Evolutionary conservation across 1,284 basidiomycete genomes (phyloP), one percentile per base, ranked within the genome.

Genomic region (Heterobasidion irregulare): DNA sequence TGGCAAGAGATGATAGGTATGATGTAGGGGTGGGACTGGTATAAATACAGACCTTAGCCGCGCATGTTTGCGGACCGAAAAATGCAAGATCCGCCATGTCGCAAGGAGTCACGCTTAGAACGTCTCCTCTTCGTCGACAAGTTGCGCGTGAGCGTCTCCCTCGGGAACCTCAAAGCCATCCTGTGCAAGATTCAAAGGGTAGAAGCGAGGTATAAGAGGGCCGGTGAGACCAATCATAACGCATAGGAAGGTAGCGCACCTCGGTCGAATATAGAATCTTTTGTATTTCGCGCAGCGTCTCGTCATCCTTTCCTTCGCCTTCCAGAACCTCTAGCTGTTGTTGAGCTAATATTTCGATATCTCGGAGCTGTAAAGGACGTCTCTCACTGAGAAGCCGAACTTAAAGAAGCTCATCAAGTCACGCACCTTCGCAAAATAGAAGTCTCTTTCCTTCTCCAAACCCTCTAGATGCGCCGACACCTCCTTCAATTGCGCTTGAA

Each of bases 231-330:
- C 43, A 13, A 7, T 26, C 26, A 26, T 26, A 5, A 26, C 4
- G 26, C 26, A 26, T 26, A 50, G 26, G 4, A 12, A 34, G n/a
- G 32, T 8, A 9, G 69, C 79, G 53, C 59, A 92, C 93, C 83
- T 97, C 95, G 12, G 96, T 98, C 18, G 88, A 88, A 69, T 99
- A 99, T 43, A 99, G 74, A 60, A 98, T 95, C 68, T 88, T 86
- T 72, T 98, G 94, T 60, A 99, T 93, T 63, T 91, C 86, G 58
- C 78, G 78, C 56, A 99, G 75, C 1, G 86, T 83, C 9, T 78
- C 74, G 62, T 86, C 84, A 53, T 92, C 87, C 55, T 78, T 76
- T 7, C 78, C 81, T 13, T 79, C 77, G 5, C 68, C 73, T 60
- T 84, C 84, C 15, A 84, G 73, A 12, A 69, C 69, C 61, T 90